Evolutionary conservation across 148 eudicot genomes (phyloP).

Genomic region (Cornus suecica): DNA sequence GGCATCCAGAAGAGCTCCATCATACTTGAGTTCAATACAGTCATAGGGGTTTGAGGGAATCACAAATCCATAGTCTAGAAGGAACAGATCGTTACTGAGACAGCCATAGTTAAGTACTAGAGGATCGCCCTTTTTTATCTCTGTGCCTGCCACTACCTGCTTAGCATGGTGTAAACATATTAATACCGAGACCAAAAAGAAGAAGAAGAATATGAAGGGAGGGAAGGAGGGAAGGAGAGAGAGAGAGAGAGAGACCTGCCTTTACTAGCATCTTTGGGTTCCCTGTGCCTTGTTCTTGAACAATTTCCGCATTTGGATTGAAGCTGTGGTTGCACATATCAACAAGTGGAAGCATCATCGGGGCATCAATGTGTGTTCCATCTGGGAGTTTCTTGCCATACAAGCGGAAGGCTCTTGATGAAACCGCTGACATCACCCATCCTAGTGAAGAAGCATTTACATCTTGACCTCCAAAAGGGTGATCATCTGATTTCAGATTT

Average conservation of each 20-base stretch:
- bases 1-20: conserved; percentile 85
- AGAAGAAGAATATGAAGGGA: background rate
- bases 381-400: conserved; percentile 49
- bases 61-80: conserved; percentile 91
- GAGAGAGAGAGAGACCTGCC: conserved; percentile 31
- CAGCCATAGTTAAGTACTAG: conserved; percentile 81
- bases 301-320: conserved; percentile 72
- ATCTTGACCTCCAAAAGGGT: conserved; percentile 84
- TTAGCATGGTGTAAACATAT: conserved; percentile 9
- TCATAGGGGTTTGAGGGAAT: conserved; percentile 75
- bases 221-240: background rate
- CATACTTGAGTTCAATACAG: conserved; percentile 78
- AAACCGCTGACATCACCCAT: conserved; percentile 98
- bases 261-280: conserved; percentile 60
- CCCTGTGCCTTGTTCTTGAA: conserved; percentile 53
- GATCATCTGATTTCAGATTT: conserved; percentile 45
- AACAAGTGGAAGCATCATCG: conserved; percentile 96
- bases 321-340: conserved; percentile 99
- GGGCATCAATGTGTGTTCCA: conserved; percentile 48
- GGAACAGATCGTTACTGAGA: conserved; percentile 79
- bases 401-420: conserved; percentile 91
- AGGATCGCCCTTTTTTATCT: conserved; percentile 56
- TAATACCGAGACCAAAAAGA: background rate
- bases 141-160: conserved; percentile 74
- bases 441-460: conserved; percentile 82